Evolutionary conservation across 139 green algal genomes (phyloP), one percentile per base, ranked within the genome.

Genomic region (Yamagishiella unicocca): DNA sequence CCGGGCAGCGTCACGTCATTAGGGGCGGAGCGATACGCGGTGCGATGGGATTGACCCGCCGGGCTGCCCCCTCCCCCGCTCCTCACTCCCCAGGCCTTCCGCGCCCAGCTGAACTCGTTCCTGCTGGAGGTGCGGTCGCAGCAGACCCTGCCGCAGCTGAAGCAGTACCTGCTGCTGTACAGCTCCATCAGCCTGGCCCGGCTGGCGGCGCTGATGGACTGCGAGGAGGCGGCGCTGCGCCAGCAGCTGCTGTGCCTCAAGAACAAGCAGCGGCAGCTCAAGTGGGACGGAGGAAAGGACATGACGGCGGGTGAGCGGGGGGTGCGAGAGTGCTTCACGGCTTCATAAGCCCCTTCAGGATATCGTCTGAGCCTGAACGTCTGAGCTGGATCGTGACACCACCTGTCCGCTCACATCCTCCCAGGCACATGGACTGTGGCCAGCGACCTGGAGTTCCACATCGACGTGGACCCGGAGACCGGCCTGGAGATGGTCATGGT

Each of bases 131-230:
- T 93, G 25, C 38, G 85, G 25, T 78, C 53, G 5, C 71, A 82
- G 40, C 67, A 87, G 35, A 85, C 85, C 19, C 89, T 95, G 84
- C 92, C 92, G 19, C 87, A 91, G 87, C 80, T 95, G 43, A 95
- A 98, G 90, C 93, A 96, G 89, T 96, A 97, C 89, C 93, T 99
- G 40, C 96, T 96, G 88, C 96, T 99, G 43, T 99, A 99, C 95
- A 75, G 70, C 64, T 87, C 37, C 73, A 99, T 99, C 92, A 93
- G 90, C 17, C 79, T 98, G 70, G 33, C 90, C 55, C 99, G 99
- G 91, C 95, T 99, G 75, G 96, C 96, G 8, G 80, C 40, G 35
- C 92, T 99, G 58, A 95, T 99, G 90, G 97, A 99, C 68, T 91
- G 96, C 31, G 94, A 97, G 43, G 88, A 94, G 73, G 87, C 67